phyloP scores from a whole-genome alignment of 75 land plant genomes.

The Larix kaempferi region DNA sequence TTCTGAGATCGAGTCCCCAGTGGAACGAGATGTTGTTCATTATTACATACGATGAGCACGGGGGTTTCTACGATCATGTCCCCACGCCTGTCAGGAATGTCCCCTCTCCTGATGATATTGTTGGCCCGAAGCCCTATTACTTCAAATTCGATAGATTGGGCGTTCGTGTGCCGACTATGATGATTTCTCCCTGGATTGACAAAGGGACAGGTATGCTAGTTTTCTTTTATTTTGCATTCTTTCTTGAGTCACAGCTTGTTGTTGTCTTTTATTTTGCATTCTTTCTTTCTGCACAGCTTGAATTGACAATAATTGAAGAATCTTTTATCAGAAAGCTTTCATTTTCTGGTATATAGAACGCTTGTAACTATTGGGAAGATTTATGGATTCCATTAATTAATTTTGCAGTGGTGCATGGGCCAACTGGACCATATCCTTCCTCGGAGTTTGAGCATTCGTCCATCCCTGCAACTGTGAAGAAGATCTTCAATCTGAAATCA shows the following conservation, averaged over 20 bases:
- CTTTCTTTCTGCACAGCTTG: no score
- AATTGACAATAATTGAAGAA: not conserved
- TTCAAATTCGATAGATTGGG: conserved; percentile 72
- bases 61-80: conserved; percentile 82
- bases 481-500: conserved; percentile 74
- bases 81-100: conserved; percentile 63
- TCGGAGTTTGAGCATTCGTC: conserved; percentile 4
- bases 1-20: conserved; percentile 68
- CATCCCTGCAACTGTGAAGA: conserved; percentile 53
- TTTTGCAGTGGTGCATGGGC: not conserved
- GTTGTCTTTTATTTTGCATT: not conserved
- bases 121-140: conserved; percentile 34
- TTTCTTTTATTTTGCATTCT: not conserved
- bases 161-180: conserved; percentile 68
- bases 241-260: no score
- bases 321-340: no score
- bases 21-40: conserved; percentile 65
- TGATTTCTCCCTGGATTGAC: conserved; percentile 75
- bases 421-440: not conserved
- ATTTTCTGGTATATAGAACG: no score
- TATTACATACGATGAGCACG: conserved; percentile 79
- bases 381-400: not conserved
- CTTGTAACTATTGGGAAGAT: no score
- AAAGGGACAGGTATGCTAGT: conserved; percentile 29
- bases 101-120: conserved; percentile 64